phyloP scores from a whole-genome alignment of 2,329 filamentous ascomycete species.

The Ophiosphaerella narmari region DNA sequence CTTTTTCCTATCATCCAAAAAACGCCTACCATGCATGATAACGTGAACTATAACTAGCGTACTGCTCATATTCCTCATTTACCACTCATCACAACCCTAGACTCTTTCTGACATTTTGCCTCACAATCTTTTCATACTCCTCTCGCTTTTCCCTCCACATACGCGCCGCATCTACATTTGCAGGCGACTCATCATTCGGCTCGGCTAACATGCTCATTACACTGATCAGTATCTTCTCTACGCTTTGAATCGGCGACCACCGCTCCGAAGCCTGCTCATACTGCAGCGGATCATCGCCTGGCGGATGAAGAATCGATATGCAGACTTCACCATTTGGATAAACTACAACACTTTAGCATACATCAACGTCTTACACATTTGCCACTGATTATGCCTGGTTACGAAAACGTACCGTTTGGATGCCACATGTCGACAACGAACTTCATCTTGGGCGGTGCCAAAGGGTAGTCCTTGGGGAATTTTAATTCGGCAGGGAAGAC shows the following conservation, averaged over 20 bases:
- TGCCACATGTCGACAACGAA: conserved; percentile 90
- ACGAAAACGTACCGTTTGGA: conserved; percentile 70
- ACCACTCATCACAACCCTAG: conserved; percentile 34
- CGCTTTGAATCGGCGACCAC: conserved; percentile 93
- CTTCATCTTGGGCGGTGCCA: conserved; percentile 83
- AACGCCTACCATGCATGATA: conserved; percentile 19
- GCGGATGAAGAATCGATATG: conserved; percentile 95
- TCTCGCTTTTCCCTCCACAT: conserved; percentile 80
- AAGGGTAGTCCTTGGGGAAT: conserved; percentile 86
- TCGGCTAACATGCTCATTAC: conserved; percentile 91
- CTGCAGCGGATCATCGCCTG: conserved; percentile 90
- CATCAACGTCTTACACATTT: background rate
- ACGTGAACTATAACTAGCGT: conserved; percentile 4
- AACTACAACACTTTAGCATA: conserved; percentile 54
- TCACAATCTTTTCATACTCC: conserved; percentile 78
- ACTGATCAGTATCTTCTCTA: conserved; percentile 89
- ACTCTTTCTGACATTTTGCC: conserved; percentile 56
- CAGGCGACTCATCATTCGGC: conserved; percentile 93
- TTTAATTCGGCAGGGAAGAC: conserved; percentile 85
- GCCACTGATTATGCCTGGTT: no score
- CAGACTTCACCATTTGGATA: conserved; percentile 87
- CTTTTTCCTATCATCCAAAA: background rate
- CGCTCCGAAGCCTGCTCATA: conserved; percentile 90
- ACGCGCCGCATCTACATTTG: conserved; percentile 90
- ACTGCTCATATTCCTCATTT: background rate